Evolutionary conservation across 2,329 filamentous ascomycete genomes (phyloP).

Genomic region (Xylariomycetidae sp.): DNA sequence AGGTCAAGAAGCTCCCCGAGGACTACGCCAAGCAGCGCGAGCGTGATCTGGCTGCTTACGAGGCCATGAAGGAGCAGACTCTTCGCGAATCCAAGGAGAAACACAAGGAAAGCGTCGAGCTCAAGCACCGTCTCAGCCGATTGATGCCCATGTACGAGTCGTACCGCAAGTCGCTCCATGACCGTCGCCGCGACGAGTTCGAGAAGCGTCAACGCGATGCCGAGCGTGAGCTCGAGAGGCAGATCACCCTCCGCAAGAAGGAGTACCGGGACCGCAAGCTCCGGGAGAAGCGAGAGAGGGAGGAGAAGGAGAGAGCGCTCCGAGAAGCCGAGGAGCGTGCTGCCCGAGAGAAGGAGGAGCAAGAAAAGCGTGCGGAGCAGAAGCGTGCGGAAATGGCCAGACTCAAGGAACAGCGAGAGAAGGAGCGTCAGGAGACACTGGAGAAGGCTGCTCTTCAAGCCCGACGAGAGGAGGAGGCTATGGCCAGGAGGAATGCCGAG

Average conservation of each 20-base stretch:
- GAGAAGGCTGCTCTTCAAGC: constrained; percentile 65
- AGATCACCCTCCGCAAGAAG: constrained; percentile 82
- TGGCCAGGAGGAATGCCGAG: constrained; percentile 64
- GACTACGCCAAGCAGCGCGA: constrained; percentile 83
- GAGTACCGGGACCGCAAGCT: constrained; percentile 79
- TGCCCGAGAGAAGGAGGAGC: constrained; percentile 79
- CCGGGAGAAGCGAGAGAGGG: constrained; percentile 75
- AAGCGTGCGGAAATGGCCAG: constrained; percentile 64
- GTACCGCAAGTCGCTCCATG: constrained; percentile 76
- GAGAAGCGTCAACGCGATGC: constrained; percentile 89
- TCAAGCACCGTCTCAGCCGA: constrained; percentile 86
- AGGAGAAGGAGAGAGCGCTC: constrained; percentile 73
- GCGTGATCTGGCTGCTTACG: constrained; percentile 72
- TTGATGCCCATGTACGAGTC: constrained; percentile 78
- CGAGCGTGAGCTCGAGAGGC: constrained; percentile 86
- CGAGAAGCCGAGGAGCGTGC: constrained; percentile 82
- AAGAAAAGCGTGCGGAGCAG: constrained; percentile 71
- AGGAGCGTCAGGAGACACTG: constrained; percentile 60
- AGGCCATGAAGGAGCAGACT: constrained; percentile 70
- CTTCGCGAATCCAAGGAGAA: constrained; percentile 76
- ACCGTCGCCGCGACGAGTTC: constrained; percentile 89
- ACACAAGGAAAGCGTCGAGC: constrained; percentile 84
- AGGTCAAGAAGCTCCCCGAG: constrained; percentile 80
- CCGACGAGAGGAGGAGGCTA: constrained; percentile 81
- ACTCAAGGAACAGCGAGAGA: constrained; percentile 59